A percentile compares a stretch with the other conserved stretches of the same genome.
phyloP scores from a whole-genome alignment of 768 basidiomycete genomes.

The Tylopilus rubrobrunneus region DNA sequence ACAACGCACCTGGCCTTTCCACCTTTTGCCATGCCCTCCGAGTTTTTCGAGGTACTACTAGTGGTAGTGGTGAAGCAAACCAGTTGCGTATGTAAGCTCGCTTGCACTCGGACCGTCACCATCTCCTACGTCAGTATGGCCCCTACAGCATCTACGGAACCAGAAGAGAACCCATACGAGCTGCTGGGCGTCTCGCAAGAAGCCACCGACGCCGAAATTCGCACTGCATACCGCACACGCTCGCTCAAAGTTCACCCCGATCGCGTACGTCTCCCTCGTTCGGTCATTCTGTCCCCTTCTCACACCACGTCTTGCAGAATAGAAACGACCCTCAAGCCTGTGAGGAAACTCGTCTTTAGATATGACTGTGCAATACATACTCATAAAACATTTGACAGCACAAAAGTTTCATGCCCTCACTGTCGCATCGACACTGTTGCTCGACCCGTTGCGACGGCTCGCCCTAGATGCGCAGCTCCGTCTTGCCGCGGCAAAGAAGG shows the following conservation, averaged over 20 bases:
- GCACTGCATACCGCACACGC: slow-evolving; percentile 71
- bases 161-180: slow-evolving; percentile 71
- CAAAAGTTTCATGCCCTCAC: slow-evolving; percentile 84
- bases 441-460: slow-evolving; percentile 74
- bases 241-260: slow-evolving; percentile 89
- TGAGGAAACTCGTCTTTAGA: slow-evolving; percentile 15
- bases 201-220: slow-evolving; percentile 72
- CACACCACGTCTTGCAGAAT: slow-evolving; percentile 44
- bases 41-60: background rate
- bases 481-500: slow-evolving; percentile 60
- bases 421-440: slow-evolving; percentile 73
- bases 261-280: slow-evolving; percentile 47
- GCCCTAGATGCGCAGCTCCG: slow-evolving; percentile 80
- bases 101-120: too few relatives aligned
- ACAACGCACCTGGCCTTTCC: slow-evolving; percentile 52
- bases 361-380: background rate
- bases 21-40: slow-evolving; percentile 50
- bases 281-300: slow-evolving; percentile 13
- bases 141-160: slow-evolving; percentile 35
- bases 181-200: slow-evolving; percentile 58
- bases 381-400: slow-evolving; percentile 34
- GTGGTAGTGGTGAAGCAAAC: too few relatives aligned
- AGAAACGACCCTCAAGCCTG: slow-evolving; percentile 79
- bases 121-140: slow-evolving; percentile 15
- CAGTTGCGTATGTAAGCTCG: background rate